phyloP scores from a whole-genome alignment of 2,329 filamentous ascomycete species.

The Bipolaris oryzae region DNA sequence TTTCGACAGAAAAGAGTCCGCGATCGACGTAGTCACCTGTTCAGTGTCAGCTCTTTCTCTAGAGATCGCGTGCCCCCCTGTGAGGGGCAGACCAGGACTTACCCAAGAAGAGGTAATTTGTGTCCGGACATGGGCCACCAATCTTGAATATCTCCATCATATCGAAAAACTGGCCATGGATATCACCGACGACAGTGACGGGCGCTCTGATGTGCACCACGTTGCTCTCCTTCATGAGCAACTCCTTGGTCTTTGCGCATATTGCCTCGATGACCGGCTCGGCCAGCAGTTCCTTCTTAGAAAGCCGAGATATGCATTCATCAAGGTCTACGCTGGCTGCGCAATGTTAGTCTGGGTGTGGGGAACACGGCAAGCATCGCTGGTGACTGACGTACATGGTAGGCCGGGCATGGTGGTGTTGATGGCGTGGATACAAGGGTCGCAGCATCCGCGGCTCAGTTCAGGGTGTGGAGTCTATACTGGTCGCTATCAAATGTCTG shows the following conservation, averaged over 20 bases:
- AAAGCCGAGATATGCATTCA: constrained; percentile 95
- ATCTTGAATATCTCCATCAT: constrained; percentile 99
- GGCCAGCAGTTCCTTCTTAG: constrained; percentile 94
- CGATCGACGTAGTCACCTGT: constrained; percentile 96
- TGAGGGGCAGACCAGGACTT: constrained; percentile 28
- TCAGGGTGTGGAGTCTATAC: constrained; percentile 46
- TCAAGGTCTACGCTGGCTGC: constrained; percentile 95
- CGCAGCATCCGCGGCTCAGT: constrained; percentile 38
- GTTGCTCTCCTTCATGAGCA: constrained; percentile 99
- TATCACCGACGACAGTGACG: constrained; percentile 96
- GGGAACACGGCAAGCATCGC: constrained; percentile 5
- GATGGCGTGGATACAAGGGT: constrained; percentile 21
- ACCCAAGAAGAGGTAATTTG: constrained; percentile 98
- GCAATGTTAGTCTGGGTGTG: constrained; percentile 25
- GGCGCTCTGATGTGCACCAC: constrained; percentile 96
- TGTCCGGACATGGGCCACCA: constrained; percentile 94
- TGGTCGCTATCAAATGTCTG: constrained; percentile 46
- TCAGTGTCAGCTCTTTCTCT: constrained; percentile 17
- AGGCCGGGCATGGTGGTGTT: constrained; percentile 56
- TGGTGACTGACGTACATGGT: constrained; percentile 51
- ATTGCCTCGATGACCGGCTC: constrained; percentile 99
- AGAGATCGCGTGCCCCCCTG: constrained; percentile 26
- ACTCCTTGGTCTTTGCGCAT: constrained; percentile 98
- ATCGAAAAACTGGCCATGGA: constrained; percentile 98
- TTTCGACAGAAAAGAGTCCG: constrained; percentile 98